Evolutionary conservation across 495 filamentous ascomycete species (phyloP).

Genomic region (Lichina pygmaea): DNA sequence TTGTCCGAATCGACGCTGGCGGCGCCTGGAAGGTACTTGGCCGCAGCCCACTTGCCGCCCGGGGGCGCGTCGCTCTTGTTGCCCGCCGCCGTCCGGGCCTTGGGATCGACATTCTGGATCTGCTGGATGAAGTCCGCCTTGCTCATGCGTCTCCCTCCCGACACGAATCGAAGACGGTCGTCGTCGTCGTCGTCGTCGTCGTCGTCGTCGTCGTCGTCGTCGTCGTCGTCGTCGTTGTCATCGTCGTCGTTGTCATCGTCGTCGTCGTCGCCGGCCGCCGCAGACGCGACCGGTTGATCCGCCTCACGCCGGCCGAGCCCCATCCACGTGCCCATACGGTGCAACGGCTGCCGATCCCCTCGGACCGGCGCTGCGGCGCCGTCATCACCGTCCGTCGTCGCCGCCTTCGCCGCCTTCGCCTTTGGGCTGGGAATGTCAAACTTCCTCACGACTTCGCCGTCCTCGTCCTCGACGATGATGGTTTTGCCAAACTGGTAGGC

Average conservation of each 20-base stretch:
- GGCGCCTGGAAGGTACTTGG: not conserved
- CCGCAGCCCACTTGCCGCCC: slow-evolving; percentile 15
- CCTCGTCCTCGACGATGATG: slow-evolving; percentile 93
- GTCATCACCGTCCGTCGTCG: slow-evolving; percentile 7
- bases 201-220: slow-evolving; percentile 28
- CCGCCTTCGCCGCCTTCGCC: slow-evolving; percentile 7
- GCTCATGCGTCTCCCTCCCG: slow-evolving; percentile 51
- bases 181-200: slow-evolving; percentile 28
- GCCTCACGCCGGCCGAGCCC: slow-evolving; percentile 16
- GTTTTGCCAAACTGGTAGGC: slow-evolving; percentile 93
- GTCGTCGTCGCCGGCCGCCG: slow-evolving; percentile 6
- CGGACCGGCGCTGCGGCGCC: slow-evolving; percentile 7
- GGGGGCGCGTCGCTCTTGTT: slow-evolving; percentile 37
- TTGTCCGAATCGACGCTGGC: not conserved
- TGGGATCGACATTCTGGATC: slow-evolving; percentile 56
- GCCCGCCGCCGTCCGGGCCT: slow-evolving; percentile 40
- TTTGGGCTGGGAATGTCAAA: slow-evolving; percentile 47
- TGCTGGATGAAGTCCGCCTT: slow-evolving; percentile 79
- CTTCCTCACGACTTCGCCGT: slow-evolving; percentile 92
- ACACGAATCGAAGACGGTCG: slow-evolving; percentile 62
- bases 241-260: slow-evolving; percentile 30
- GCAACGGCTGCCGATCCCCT: slow-evolving; percentile 16
- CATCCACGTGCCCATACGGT: slow-evolving; percentile 35
- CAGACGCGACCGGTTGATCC: not conserved
- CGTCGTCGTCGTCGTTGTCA: slow-evolving; percentile 28